Conservation (phyloP, 768 basidiomycete species). For the Amanita inopinata region DNA sequence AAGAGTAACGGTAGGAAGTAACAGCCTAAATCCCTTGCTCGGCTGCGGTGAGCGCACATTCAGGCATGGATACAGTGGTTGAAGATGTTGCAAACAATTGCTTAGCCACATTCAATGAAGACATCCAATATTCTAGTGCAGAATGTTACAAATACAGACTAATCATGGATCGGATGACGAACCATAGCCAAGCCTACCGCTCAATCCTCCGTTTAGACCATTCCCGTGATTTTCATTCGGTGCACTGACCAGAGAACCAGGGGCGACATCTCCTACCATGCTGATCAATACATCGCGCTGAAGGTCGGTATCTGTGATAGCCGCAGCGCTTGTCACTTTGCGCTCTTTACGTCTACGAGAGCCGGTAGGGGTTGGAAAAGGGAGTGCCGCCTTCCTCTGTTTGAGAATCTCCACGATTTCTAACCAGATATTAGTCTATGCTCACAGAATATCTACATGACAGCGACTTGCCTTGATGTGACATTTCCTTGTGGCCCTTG, state of each 20-base stretch:
- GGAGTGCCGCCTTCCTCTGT: constrained; percentile 59
- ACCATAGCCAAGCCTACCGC: neutral
- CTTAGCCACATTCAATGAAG: no score
- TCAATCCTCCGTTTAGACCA: neutral
- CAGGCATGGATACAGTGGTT: no score
- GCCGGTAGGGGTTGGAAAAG: constrained; percentile 19
- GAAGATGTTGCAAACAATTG: no score
- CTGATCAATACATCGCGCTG: constrained; percentile 8
- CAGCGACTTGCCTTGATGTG: constrained; percentile 52
- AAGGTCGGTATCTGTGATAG: constrained; percentile 31
- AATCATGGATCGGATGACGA: no score
- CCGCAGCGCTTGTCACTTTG: constrained; percentile 43
- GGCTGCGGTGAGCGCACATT: no score
- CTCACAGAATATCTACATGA: no score
- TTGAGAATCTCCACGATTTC: constrained; percentile 78
- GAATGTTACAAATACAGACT: no score
- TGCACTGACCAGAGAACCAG: no score
- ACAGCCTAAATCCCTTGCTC: constrained; percentile 6
- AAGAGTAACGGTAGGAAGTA: constrained; percentile 2
- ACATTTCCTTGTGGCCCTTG: constrained; percentile 74
- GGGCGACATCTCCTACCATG: constrained; percentile 1
- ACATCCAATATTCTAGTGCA: no score
- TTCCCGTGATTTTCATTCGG: neutral
- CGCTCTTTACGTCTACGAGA: constrained; percentile 32
- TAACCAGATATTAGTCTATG: constrained; percentile 19